These are phyloP conservation scores for Arachis monticola DNA, from an alignment of 331 rosid genomes.

Conservation along the genomic window DNA sequence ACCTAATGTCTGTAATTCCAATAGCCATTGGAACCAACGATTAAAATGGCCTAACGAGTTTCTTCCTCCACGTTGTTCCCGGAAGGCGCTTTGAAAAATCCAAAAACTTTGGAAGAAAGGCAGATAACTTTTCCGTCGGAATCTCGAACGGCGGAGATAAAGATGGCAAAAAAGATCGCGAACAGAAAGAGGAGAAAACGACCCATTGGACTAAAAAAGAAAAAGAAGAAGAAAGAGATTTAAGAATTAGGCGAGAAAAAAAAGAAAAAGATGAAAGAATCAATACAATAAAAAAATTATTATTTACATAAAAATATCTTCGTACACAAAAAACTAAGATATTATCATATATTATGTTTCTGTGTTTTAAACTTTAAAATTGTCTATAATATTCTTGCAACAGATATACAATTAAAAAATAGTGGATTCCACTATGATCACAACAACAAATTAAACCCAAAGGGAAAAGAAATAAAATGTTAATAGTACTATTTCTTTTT, in stretches of 20 bases:
- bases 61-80: conserved; percentile 42
- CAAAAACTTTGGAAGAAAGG: conserved; percentile 69
- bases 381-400: no score
- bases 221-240: neutral
- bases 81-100: conserved; percentile 50
- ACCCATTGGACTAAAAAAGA: conserved; percentile 39
- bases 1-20: conserved; percentile 73
- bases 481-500: no score
- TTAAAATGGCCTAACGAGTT: conserved; percentile 78
- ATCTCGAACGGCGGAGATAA: conserved; percentile 51
- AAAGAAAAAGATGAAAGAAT: neutral
- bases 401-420: no score
- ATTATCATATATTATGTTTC: no score
- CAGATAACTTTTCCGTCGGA: conserved; percentile 60
- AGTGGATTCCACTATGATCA: no score
- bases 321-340: no score
- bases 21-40: no score
- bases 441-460: no score
- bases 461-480: no score
- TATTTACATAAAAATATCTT: no score
- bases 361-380: no score
- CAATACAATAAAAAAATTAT: no score
- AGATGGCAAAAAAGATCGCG: conserved; percentile 31
- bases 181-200: conserved; percentile 43
- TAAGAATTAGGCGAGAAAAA: neutral